A percentile compares a stretch with the other conserved stretches of the same genome.
Evolutionary conservation across 1,284 basidiomycete genomes (phyloP).

Genomic region (Cronartium ribicola): DNA sequence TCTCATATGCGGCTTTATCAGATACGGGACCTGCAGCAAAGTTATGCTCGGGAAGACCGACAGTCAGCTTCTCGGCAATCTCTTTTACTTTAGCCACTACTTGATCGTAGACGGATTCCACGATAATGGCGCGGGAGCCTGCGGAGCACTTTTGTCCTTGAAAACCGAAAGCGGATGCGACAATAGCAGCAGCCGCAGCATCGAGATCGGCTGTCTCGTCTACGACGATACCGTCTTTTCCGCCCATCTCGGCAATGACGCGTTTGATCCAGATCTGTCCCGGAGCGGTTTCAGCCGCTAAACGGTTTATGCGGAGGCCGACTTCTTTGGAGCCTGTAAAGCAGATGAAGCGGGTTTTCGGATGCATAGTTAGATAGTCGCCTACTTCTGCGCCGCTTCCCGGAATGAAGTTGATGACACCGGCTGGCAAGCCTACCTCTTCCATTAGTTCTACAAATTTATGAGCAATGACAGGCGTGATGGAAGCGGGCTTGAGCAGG

Average conservation of each 20-base stretch:
- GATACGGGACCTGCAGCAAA: too few species aligned
- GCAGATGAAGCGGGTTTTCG: slow-evolving; percentile 79
- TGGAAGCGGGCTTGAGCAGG: slow-evolving; percentile 86
- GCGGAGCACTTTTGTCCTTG: slow-evolving; percentile 94
- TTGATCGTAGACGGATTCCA: slow-evolving; percentile 82
- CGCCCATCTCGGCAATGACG: slow-evolving; percentile 78
- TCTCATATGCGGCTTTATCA: slow-evolving; percentile 78
- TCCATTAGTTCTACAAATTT: too few species aligned
- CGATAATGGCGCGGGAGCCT: slow-evolving; percentile 82
- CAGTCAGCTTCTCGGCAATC: slow-evolving; percentile 75
- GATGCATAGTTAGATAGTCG: slow-evolving; percentile 72
- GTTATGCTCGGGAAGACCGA: too few species aligned
- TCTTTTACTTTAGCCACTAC: slow-evolving; percentile 73
- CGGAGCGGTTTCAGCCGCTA: slow-evolving; percentile 82
- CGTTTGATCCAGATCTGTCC: slow-evolving; percentile 82
- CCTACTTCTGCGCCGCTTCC: slow-evolving; percentile 57
- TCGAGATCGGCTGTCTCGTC: slow-evolving; percentile 79
- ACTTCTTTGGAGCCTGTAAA: slow-evolving; percentile 95
- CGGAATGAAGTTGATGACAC: slow-evolving; percentile 95
- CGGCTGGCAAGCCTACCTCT: slow-evolving; percentile 90
- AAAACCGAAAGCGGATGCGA: slow-evolving; percentile 92
- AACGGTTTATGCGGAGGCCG: slow-evolving; percentile 86
- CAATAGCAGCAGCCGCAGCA: slow-evolving; percentile 80
- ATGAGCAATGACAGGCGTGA: slow-evolving; percentile 87
- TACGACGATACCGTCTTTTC: slow-evolving; percentile 96